These are phyloP conservation scores for Strobilomyces dryophilus DNA, from an alignment of 768 basidiomycete genomes.

Conservation along the genomic window DNA sequence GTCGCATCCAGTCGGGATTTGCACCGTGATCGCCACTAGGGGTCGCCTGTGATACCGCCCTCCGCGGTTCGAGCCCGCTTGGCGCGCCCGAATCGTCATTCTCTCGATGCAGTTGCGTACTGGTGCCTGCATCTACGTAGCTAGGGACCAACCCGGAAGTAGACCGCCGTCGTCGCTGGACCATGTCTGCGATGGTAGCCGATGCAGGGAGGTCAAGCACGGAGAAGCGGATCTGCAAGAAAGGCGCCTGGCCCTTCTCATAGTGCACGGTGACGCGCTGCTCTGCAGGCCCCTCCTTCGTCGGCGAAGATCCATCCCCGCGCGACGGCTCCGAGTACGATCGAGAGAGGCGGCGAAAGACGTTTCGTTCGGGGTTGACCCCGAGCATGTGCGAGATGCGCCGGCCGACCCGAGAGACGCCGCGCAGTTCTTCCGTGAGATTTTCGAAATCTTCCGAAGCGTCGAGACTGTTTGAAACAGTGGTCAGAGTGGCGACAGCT, in stretches of 20 bases:
- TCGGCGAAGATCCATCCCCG: not conserved
- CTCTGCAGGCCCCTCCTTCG: constrained; percentile 8
- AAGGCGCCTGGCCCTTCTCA: constrained; percentile 42
- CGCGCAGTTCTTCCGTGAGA: constrained; percentile 38
- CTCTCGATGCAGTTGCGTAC: not conserved
- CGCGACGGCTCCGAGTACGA: constrained; percentile 23
- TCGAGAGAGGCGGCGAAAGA: constrained; percentile 53
- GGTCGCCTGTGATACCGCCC: constrained; percentile 10
- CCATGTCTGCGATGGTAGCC: constrained; percentile 10
- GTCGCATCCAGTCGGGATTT: constrained; percentile 10
- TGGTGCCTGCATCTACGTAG: not conserved
- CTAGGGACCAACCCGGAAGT: constrained; percentile 7
- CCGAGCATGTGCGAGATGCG: constrained; percentile 44
- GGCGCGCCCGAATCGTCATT: constrained; percentile 4
- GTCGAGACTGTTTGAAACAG: constrained; percentile 41
- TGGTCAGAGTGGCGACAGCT: not conserved
- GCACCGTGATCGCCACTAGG: not conserved
- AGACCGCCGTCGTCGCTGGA: constrained; percentile 15
- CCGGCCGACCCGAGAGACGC: constrained; percentile 15
- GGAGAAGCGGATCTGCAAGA: constrained; percentile 54
- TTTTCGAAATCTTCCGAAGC: constrained; percentile 47
- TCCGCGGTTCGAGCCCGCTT: constrained; percentile 5
- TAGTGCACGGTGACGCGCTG: constrained; percentile 51
- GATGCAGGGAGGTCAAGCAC: constrained; percentile 38
- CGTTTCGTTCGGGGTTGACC: constrained; percentile 49